Conservation (phyloP, 2,329 filamentous ascomycete genomes). For the Cryphonectria carpinicola region DNA sequence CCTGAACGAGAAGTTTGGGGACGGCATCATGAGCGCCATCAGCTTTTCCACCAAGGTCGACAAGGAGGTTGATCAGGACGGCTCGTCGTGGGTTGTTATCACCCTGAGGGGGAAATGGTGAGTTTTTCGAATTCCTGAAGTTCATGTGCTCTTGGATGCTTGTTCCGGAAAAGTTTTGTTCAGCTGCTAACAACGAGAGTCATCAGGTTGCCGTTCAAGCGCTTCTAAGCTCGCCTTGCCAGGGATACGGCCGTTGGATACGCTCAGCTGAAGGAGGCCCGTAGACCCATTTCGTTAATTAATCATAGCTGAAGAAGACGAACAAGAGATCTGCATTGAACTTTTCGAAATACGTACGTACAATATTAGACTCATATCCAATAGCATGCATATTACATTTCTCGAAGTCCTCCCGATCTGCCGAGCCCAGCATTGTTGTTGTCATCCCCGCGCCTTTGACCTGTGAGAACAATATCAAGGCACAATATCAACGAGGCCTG, state of each 20-base stretch:
- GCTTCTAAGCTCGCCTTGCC: conserved; percentile 36
- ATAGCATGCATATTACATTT: not conserved
- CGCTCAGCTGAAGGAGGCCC: not conserved
- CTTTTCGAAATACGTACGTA: not conserved
- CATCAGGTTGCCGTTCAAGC: conserved; percentile 42
- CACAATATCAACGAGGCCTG: conserved; percentile 11
- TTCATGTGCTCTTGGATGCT: not conserved
- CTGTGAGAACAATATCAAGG: conserved; percentile 23
- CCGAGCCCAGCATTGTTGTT: not conserved
- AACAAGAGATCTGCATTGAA: not conserved
- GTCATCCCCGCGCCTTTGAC: not conserved
- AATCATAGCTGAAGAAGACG: not conserved
- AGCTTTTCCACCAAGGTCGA: conserved; percentile 89
- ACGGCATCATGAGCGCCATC: conserved; percentile 97
- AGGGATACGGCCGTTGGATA: not conserved
- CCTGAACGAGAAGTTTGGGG: conserved; percentile 91
- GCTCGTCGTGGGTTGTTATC: conserved; percentile 82
- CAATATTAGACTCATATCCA: not conserved
- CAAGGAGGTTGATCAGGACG: conserved; percentile 87
- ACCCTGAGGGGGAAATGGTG: conserved; percentile 84
- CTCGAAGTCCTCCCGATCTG: not conserved
- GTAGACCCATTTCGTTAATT: not conserved
- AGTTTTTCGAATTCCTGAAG: conserved; percentile 35
- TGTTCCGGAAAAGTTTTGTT: not conserved
- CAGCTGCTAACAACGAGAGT: conserved; percentile 17